Base-by-base conservation (phyloP, 2,329 filamentous ascomycete species). In the Penicillium sp. region DNA sequence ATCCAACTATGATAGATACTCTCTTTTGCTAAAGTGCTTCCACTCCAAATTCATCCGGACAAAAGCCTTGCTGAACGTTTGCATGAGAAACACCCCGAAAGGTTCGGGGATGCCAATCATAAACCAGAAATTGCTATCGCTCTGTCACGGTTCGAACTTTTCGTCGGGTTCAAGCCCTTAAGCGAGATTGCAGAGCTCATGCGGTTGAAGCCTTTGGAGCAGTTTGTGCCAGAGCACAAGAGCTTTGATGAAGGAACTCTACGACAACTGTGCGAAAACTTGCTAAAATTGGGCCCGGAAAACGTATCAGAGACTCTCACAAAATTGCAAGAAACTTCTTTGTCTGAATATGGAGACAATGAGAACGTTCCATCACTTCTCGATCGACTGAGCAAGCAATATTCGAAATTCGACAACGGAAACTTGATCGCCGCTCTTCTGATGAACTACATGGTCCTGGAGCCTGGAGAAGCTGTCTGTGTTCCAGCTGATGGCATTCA, bases 121-220 rank as follows among this genome's bases (percentile, higher is more conserved):
- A 91, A 91, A 72, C 88, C 88, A 1, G 88, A 91, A 67, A 91
- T 91, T 53, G 87, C 88, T 1, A 75, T 91, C 1, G 87, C 88
- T 0, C 71, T 91, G 1, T 78, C 80, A 21, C 80, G 83, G 24
- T 91, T 91, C 62, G 87, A 91, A 67, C 83, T 86, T 0, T 90
- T 91, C 63, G 86, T 85, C 14, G 88, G 87, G 2, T 91, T 86
- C 74, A 90, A 89, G 66, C 83, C 85, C 0, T 73, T 87, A 0
- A 65, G 71, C 14, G 76, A 84, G 3, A 84, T 90, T 53, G 72
- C 82, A 24, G 67, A 75, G 1, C 72, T 90, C 3, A 79, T 90
- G 60, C 56, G 58, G 32, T 70, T 87, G 39, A 69, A 80, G 29
- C 75, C 79, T 13, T 74, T 87, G 1, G 72, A 79, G 46, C 66